Evolutionary conservation across 1,284 basidiomycete genomes (phyloP).

Genomic region (Earliella scabrosa): DNA sequence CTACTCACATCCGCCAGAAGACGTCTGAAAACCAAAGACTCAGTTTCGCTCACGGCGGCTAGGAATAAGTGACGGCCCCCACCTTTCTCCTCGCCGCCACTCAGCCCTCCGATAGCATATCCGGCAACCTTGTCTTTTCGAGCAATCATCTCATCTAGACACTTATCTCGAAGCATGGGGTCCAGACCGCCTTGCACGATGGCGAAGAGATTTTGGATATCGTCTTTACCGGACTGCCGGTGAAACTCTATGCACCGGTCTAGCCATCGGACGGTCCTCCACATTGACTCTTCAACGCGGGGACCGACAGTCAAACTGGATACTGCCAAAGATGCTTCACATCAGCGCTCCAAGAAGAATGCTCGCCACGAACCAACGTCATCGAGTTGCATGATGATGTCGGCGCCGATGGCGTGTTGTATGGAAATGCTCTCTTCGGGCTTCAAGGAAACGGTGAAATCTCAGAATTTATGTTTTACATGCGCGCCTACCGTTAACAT

Average conservation of each 20-base stretch:
- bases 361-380: constrained; percentile 72
- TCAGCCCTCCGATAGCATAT: constrained; percentile 84
- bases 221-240: constrained; percentile 61
- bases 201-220: constrained; percentile 81
- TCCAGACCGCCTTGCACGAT: constrained; percentile 88
- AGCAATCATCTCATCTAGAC: constrained; percentile 80
- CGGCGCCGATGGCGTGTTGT: constrained; percentile 84
- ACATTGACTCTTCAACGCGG: constrained; percentile 84
- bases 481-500: constrained; percentile 75
- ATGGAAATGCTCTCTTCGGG: constrained; percentile 87
- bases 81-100: constrained; percentile 89
- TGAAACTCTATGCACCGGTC: constrained; percentile 83
- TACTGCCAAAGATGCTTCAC: constrained; percentile 45
- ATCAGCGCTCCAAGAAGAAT: too few species aligned
- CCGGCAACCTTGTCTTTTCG: constrained; percentile 74
- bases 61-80: constrained; percentile 10
- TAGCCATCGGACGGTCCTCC: constrained; percentile 81
- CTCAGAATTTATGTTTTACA: background rate
- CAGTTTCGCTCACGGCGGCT: background rate
- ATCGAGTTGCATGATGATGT: constrained; percentile 92
- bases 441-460: constrained; percentile 39
- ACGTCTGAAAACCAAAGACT: constrained; percentile 51
- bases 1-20: constrained; percentile 81
- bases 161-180: constrained; percentile 66
- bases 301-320: constrained; percentile 75